Evolutionary conservation across 2,329 filamentous ascomycete genomes (phyloP).

Genomic region (Thielaviopsis populi): DNA sequence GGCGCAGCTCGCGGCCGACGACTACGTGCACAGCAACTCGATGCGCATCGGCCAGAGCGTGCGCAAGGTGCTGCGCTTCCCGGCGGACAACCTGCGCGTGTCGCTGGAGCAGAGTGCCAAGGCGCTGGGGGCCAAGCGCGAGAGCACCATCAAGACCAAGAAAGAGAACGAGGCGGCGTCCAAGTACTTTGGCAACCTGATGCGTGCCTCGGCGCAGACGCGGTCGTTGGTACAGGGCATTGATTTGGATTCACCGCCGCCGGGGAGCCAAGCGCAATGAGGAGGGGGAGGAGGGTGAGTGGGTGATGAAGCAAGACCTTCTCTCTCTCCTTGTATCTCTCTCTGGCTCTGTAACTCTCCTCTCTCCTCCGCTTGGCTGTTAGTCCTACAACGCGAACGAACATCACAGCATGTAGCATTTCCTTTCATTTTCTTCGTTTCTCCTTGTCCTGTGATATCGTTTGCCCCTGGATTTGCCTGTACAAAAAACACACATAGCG

Average conservation of each 20-base stretch:
- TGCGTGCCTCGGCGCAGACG: conserved; percentile 46
- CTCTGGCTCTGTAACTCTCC: no score
- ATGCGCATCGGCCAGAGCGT: conserved; percentile 72
- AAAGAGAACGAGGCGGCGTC: conserved; percentile 71
- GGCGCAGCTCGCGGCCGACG: conserved; percentile 60
- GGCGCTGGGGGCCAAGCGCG: conserved; percentile 60
- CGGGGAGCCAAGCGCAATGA: conserved; percentile 19
- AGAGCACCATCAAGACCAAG: conserved; percentile 69
- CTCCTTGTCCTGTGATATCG: background rate
- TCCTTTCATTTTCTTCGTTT: background rate
- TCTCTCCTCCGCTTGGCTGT: no score
- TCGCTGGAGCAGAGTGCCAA: conserved; percentile 75
- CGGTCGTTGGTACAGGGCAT: conserved; percentile 35
- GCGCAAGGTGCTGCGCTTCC: conserved; percentile 74
- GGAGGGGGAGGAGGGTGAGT: background rate
- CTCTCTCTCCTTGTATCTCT: background rate
- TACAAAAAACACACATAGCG: background rate
- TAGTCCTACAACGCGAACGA: background rate
- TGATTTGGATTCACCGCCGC: conserved; percentile 40
- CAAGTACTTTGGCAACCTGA: conserved; percentile 81
- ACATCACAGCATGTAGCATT: background rate
- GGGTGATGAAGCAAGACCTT: background rate
- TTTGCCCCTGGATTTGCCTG: background rate
- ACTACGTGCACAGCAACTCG: conserved; percentile 86
- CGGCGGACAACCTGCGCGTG: conserved; percentile 71